These are phyloP conservation scores for Solanum infundibuliforme DNA, from an alignment of 257 asterid species.

Conservation along the genomic window DNA sequence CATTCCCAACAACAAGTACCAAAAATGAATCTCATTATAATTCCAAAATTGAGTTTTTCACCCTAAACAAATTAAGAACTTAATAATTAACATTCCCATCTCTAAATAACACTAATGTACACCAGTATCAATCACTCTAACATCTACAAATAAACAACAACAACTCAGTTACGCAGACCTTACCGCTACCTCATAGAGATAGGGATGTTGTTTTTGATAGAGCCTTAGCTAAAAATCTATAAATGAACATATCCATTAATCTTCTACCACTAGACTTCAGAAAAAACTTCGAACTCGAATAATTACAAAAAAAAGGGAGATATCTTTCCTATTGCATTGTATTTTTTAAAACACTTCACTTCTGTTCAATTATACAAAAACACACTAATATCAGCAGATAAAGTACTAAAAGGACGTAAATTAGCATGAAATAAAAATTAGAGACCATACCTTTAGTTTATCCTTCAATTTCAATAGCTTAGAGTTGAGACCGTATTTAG, in stretches of 20 bases:
- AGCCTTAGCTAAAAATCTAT: not conserved
- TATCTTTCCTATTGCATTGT: not conserved
- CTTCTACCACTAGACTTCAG: not conserved
- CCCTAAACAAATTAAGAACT: not conserved
- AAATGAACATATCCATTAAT: not conserved
- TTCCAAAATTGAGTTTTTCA: not conserved
- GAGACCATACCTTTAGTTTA: slow-evolving; percentile 52
- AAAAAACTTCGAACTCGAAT: not conserved
- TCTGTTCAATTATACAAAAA: not conserved
- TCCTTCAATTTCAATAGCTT: slow-evolving; percentile 62
- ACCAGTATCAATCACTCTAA: not conserved
- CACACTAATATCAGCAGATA: not conserved
- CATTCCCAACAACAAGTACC: not conserved
- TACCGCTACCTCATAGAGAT: not conserved
- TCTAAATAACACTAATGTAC: not conserved
- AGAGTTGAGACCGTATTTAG: slow-evolving; percentile 47
- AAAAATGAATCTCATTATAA: not conserved
- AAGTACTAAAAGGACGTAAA: not conserved
- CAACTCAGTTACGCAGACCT: not conserved
- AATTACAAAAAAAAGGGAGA: not conserved
- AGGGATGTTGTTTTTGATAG: not conserved
- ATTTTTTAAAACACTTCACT: not conserved
- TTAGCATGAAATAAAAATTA: not conserved
- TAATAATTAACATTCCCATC: not conserved
- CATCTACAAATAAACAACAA: not conserved